Evolutionary conservation across 2,329 filamentous ascomycete species (phyloP), one percentile per base, ranked within the genome.

Genomic region (Fusarium kyushuense): DNA sequence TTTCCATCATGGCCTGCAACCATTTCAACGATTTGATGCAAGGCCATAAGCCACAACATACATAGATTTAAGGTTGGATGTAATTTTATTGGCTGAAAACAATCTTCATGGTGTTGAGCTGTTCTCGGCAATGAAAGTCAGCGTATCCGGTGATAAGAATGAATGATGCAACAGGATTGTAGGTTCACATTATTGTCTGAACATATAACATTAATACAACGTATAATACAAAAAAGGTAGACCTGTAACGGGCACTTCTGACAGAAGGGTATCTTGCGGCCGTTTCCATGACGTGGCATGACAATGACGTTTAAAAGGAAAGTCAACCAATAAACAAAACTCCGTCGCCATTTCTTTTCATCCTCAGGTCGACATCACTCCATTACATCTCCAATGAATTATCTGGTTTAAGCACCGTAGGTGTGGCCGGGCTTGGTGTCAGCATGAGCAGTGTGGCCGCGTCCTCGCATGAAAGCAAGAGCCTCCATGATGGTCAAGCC

Each of bases 401-500:
- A 3, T 19, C 59, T 56, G 25, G 5, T 27, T 65, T 62, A 73
- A 33, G 54, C 71, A 47, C 65, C 58, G 19, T 65, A 63, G 54
- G 33, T 57, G 23, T 68, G 62, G 2, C 61, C 63, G 16, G 73
- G 63, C 71, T 75, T 74, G 58, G 65, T 74, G 17, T 77, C 77
- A 16, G 72, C 74, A 7, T 74, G 75, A 23, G 76, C 74, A 21
- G 75, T 70, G 54, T 72, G 72, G 23, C 76, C 79, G 43, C 82
- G 80, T 49, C 79, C 80, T 42, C 81, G 79, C 71, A 83, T 75
- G 33, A 79, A 78, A 56, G 81, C 79, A 38, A 86, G 69, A 5
- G 77, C 79, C 63, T 86, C 85, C 54, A 87, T 73, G 36, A 81
- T 79, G 32, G 82, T 77, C 9, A 87, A 77, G 47, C 79, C 81